phyloP scores from a whole-genome alignment of 2,329 filamentous ascomycete genomes.

The Aspergillus candidus region DNA sequence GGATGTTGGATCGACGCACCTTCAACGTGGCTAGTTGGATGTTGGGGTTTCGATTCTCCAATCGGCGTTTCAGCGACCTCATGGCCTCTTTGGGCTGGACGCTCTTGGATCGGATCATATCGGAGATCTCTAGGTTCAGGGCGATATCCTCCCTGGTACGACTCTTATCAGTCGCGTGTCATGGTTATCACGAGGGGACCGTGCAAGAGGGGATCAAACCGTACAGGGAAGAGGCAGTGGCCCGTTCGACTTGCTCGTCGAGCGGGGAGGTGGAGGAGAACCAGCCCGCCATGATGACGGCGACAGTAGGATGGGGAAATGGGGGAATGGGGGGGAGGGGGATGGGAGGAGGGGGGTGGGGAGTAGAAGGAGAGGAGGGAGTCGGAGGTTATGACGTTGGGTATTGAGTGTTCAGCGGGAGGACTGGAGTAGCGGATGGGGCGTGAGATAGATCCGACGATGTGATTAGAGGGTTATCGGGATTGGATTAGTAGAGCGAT shows the following conservation, averaged over 20 bases:
- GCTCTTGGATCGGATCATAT: constrained; percentile 93
- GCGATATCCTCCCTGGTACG: constrained; percentile 79
- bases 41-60: constrained; percentile 97
- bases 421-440: not conserved
- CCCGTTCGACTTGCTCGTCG: constrained; percentile 95
- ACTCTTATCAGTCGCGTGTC: no score
- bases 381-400: constrained; percentile 17
- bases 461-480: not conserved
- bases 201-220: constrained; percentile 24
- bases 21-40: constrained; percentile 91
- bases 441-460: not conserved
- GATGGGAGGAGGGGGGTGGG: constrained; percentile 1
- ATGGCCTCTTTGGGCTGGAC: constrained; percentile 97
- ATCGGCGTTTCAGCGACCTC: constrained; percentile 87
- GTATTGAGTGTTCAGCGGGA: constrained; percentile 3
- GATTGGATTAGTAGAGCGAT: not conserved
- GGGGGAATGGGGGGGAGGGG: constrained; percentile 1
- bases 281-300: constrained; percentile 84
- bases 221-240: constrained; percentile 88
- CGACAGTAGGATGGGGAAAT: not conserved
- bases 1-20: constrained; percentile 43
- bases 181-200: not conserved
- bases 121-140: constrained; percentile 95
- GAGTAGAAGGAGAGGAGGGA: constrained; percentile 3
- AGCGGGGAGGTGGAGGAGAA: constrained; percentile 87